Evolutionary conservation across 495 filamentous ascomycete species (phyloP), one percentile per base, ranked within the genome.

Genomic region (Neurospora discreta): DNA sequence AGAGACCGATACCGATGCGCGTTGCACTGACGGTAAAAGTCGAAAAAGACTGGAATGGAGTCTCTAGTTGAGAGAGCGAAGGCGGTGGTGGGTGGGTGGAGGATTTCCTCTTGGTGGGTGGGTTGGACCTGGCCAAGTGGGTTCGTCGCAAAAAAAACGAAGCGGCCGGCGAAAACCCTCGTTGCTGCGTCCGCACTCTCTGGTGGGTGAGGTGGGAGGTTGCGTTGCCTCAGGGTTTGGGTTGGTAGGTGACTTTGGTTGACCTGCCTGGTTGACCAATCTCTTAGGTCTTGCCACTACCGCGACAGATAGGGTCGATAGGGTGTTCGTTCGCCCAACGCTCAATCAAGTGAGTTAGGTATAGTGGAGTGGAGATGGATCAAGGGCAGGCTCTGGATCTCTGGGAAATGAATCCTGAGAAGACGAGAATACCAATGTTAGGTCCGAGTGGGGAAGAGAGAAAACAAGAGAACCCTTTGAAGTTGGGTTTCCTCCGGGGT

Each of bases 331-430:
- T 67, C 69, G 69, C 42, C 42, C 52, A 65, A 65, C 52, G 52
- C 52, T 65, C 52, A 65, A 65, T 65, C 52, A 65, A 65, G 26
- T 65, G 52, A 65, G 52, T 65, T 65, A 65, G 52, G 52, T 65
- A 65, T 26, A 75, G 74, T 69, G 78, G 82, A 83, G 82, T 77
- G 78, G 80, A 79, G 79, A 80, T 76, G 70, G 74, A 77, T 72
- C 52, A 36, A 68, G 68, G 46, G 72, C 72, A 75, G 77, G 81
- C 80, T 78, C 77, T 72, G 58, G 52, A 71, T 75, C 75, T 73
- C 74, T 78, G 78, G 52, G 78, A 78, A 73, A 69, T 33, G 33
- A 75, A 76, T 76, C 77, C 76, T 79, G 74, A 76, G 74, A 76
- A 80, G 44, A 65, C 26, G 70, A 75, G 78, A 77, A 75, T 72